A percentile compares a stretch with the other conserved stretches of the same genome.
These are phyloP conservation scores for Microbotryum scabiosae DNA, from an alignment of 1,284 basidiomycete species.

Conservation along the genomic window DNA sequence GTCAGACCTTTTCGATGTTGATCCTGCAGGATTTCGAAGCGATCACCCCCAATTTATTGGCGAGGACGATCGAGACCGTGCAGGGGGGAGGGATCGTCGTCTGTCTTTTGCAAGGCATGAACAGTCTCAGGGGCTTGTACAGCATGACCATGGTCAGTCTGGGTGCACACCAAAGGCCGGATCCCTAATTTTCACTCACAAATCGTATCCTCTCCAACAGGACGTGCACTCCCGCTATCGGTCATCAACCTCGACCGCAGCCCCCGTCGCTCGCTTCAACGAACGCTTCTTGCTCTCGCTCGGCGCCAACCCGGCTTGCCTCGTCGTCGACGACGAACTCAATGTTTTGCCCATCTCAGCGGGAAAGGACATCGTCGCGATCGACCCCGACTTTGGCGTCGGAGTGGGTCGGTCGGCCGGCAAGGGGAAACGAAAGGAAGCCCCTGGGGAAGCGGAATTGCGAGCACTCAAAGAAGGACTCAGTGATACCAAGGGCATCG, in stretches of 20 bases:
- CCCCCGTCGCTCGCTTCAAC: constrained; percentile 91
- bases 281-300: constrained; percentile 95
- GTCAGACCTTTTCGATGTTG: constrained; percentile 97
- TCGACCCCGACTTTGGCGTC: constrained; percentile 47
- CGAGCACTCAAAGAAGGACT: constrained; percentile 72
- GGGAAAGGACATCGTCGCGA: constrained; percentile 79
- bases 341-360: constrained; percentile 96
- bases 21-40: constrained; percentile 98
- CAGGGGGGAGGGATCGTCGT: constrained; percentile 94
- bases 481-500: constrained; percentile 75
- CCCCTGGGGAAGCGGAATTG: constrained; percentile 51
- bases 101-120: constrained; percentile 89
- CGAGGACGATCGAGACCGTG: constrained; percentile 95
- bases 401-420: constrained; percentile 39
- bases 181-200: not conserved
- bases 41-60: constrained; percentile 92
- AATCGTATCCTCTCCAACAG: constrained; percentile 42
- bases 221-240: constrained; percentile 91
- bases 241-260: constrained; percentile 65
- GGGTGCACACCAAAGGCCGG: not conserved
- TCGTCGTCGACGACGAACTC: constrained; percentile 94
- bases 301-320: constrained; percentile 78
- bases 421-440: constrained; percentile 50
- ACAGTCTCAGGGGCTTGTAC: constrained; percentile 84
- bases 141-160: constrained; percentile 83